phyloP scores from a whole-genome alignment of 306 rosid genomes.

The Casuarina glauca region DNA sequence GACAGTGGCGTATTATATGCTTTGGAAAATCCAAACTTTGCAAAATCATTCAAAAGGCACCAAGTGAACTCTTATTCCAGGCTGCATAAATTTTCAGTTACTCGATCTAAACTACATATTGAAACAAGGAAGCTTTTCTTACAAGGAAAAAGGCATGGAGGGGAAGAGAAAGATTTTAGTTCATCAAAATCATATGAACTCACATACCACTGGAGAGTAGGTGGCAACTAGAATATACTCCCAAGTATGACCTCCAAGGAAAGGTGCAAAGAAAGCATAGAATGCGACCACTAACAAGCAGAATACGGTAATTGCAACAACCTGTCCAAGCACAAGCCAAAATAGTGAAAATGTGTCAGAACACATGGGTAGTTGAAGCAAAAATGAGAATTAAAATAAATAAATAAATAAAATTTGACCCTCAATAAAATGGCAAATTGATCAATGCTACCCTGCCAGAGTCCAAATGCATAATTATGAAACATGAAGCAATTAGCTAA shows the following conservation, averaged over 20 bases:
- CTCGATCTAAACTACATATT: not conserved
- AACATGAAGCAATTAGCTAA: not conserved
- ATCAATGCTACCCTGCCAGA: conserved; percentile 7
- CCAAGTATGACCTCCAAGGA: conserved; percentile 81
- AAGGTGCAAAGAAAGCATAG: conserved; percentile 91
- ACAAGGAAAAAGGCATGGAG: no score
- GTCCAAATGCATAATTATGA: not conserved
- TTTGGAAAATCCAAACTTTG: no score
- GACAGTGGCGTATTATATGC: no score
- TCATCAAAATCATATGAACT: conserved; percentile 4
- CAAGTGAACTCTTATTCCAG: not conserved
- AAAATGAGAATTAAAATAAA: not conserved
- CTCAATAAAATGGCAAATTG: conserved; percentile 8
- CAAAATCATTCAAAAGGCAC: not conserved
- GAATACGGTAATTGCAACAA: conserved; percentile 87
- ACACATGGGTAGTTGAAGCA: conserved; percentile 16
- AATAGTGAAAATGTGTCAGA: conserved; percentile 29
- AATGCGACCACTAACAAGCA: conserved; percentile 87
- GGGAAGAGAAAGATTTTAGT: not conserved
- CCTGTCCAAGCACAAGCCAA: conserved; percentile 55
- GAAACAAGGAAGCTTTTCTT: not conserved
- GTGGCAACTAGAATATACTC: conserved; percentile 65
- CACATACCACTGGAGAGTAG: conserved; percentile 86
- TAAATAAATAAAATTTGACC: not conserved
- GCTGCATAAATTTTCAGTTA: not conserved